Base-by-base conservation (phyloP, 768 basidiomycete species). In the Russula sp. region DNA sequence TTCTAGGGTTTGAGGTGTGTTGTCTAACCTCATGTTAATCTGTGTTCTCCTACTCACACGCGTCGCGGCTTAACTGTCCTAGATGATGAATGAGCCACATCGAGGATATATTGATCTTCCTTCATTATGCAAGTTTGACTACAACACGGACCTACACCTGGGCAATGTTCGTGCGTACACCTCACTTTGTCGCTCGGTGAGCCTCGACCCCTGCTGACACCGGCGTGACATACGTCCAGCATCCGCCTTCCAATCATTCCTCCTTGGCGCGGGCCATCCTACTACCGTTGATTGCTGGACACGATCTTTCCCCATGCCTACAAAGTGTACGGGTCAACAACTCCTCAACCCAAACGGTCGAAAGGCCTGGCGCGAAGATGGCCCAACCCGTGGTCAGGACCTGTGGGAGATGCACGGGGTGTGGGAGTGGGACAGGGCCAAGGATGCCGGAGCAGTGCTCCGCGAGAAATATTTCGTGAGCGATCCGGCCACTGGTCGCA, bases 51-150 rank as follows among this genome's bases (percentile, higher is more conserved):
- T 24, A 26, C n/a, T 30, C 38, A 28, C 49, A 36, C 16, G 9
- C 61, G 5, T 48, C 24, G 4, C 24, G 26, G 30, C 6, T 30
- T 60, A 44, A 63, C 44, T 32, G 6, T 24, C 24, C 13, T 67
- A 95, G 92, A 83, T 94, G 73, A 87, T 96, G 82, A 97, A 98
- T 69, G 94, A 97, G 75, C 94, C 94, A 0, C 94, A 99, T 76
- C 81, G 88, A 71, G 97, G 96, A 48, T 98, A 96, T 74, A 86
- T 96, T 64, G 83, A 88, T 59, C 77, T 97, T 6, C 80, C 83
- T 28, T 92, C 92, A 1, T 79, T 97, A 51, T 87, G 97, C 69
- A 78, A 80, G 11, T 98, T 92, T 76, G 88, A 98, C 75, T 97
- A 97, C 73, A 97, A 94, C 65, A 94, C 94, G 2, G 94, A 98